A percentile compares a stretch with the other conserved stretches of the same genome.
phyloP scores from a whole-genome alignment of 768 basidiomycete species.

The Amanita muscaria region DNA sequence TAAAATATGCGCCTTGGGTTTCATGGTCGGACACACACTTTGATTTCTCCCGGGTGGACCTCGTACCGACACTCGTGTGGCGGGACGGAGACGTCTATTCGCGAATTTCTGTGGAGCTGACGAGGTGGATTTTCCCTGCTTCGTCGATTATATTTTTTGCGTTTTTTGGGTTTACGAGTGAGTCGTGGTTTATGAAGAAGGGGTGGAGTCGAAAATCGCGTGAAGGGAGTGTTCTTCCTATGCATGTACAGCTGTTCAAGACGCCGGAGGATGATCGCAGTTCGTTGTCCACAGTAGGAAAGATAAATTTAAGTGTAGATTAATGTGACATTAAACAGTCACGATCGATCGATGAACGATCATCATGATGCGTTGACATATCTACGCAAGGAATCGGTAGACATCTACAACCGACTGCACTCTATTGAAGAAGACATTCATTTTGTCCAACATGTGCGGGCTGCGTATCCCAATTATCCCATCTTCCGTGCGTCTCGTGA shows the following conservation, averaged over 20 bases:
- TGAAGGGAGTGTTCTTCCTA: no score
- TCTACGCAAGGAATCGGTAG: constrained; percentile 60
- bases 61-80: constrained; percentile 33
- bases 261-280: no score
- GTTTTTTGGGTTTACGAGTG: constrained; percentile 35
- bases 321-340: no score
- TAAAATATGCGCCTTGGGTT: constrained; percentile 28
- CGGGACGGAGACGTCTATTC: constrained; percentile 12
- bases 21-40: constrained; percentile 46
- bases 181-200: no score
- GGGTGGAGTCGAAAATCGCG: no score
- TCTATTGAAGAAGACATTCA: constrained; percentile 72
- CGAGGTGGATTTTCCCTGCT: constrained; percentile 32
- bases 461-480: constrained; percentile 35
- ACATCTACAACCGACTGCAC: constrained; percentile 81
- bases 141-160: constrained; percentile 42
- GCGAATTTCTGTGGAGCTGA: constrained; percentile 21
- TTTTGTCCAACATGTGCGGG: constrained; percentile 54
- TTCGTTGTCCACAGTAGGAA: no score
- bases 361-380: constrained; percentile 37
- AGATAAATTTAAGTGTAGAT: no score
- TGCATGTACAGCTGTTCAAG: no score
- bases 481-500: constrained; percentile 48
- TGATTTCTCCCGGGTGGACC: constrained; percentile 33
- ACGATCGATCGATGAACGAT: no score